A percentile compares a stretch with the other conserved stretches of the same genome.
phyloP scores from a whole-genome alignment of 805 yeast species.

The Suhomyces prunicola region DNA sequence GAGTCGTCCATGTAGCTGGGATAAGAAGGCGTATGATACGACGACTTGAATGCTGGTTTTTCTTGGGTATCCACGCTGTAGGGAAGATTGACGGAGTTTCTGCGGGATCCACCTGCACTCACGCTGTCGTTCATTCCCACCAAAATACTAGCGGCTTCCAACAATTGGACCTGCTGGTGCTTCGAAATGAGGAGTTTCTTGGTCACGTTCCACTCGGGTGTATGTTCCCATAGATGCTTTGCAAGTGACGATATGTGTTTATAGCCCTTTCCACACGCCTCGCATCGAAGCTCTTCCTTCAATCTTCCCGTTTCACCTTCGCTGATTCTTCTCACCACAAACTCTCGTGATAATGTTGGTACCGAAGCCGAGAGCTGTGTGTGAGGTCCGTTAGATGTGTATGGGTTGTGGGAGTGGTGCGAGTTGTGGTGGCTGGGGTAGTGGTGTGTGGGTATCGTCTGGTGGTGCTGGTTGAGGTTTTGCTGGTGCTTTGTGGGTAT shows the following conservation, averaged over 20 bases:
- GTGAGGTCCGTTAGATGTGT: neutral
- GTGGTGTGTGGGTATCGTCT: slow-evolving; percentile 25
- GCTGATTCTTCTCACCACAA: slow-evolving; percentile 77
- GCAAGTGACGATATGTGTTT: slow-evolving; percentile 86
- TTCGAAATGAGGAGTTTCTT: slow-evolving; percentile 77
- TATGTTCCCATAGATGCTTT: slow-evolving; percentile 89
- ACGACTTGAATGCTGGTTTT: slow-evolving; percentile 1
- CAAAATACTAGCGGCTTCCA: slow-evolving; percentile 74
- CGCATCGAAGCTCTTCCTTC: slow-evolving; percentile 82
- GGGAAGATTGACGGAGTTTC: slow-evolving; percentile 3
- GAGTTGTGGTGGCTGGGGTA: slow-evolving; percentile 13
- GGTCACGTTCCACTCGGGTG: slow-evolving; percentile 91
- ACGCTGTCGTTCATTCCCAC: slow-evolving; percentile 65
- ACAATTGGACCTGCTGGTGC: slow-evolving; percentile 81
- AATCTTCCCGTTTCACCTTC: slow-evolving; percentile 85
- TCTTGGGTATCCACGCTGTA: neutral
- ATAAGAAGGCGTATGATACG: neutral
- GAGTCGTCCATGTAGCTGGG: neutral
- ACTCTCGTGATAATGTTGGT: slow-evolving; percentile 56
- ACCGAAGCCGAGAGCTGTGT: slow-evolving; percentile 20
- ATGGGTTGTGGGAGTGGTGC: slow-evolving; percentile 4
- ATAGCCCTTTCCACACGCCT: slow-evolving; percentile 89
- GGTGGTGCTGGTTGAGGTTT: slow-evolving; percentile 7
- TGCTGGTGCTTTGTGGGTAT: slow-evolving; percentile 26
- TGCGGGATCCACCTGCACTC: slow-evolving; percentile 2